Evolutionary conservation across 148 eudicot genomes (phyloP), one percentile per base, ranked within the genome.

Genomic region (Silene uniflora): DNA sequence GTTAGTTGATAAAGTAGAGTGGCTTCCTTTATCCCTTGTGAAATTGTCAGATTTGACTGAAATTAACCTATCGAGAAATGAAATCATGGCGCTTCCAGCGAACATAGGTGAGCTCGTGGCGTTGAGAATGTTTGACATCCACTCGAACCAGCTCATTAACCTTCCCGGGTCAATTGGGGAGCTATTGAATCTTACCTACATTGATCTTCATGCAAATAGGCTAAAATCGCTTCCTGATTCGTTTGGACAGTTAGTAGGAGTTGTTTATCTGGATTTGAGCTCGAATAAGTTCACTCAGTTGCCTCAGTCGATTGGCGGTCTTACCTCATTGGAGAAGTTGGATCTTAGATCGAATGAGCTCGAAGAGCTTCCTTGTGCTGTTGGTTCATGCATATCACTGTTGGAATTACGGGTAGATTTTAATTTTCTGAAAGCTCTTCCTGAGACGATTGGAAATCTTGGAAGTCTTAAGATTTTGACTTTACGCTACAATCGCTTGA

Each of bases 361-460:
- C 10, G 88, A 87, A 74, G 92, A 88, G 73, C 78, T 91, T 74
- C 88, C 93, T 74, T 81, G 80, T 79, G 79, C 85, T 27, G 88
- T 91, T 22, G 92, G 97, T 54, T 84, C 78, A 11, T 91, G 97
- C 67, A 60, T 59, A 21, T 88, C 89, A 0, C 84, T 91, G 32
- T 77, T 82, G 19, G 90, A 84, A 70, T 83, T 91, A 77, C 86
- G 85, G 75, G 78, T 89, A 21, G 93, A 89, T 79, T 91, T 91
- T 67, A 91, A 91, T 72, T 77, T 76, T 72, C 76, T 91, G 11
- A 87, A 67, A 79, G 86, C 81, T 64, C 89, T 91, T 78, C 97
- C 97, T 7, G 97, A 85, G 81, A 75, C 85, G 22, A 81, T 91
- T 18, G 93, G 93, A 8, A 82, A 86, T 74, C 91, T 91, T 5